Conservation (phyloP, 108 stramenopile genomes). For the Nannochloropsis salina region DNA sequence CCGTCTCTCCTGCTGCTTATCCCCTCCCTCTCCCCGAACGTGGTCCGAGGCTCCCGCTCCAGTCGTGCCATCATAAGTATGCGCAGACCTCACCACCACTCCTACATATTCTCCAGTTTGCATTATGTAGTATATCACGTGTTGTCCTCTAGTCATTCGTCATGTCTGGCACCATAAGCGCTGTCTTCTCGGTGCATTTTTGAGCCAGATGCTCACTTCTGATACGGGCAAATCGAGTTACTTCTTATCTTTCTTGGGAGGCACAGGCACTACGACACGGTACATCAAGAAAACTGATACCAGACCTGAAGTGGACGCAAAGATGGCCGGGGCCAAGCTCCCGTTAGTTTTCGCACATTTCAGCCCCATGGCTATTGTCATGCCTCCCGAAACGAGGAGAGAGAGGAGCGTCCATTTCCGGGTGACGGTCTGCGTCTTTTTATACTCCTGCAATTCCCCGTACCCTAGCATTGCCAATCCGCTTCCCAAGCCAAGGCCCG, state of each 20-base stretch:
- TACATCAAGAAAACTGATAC: not conserved
- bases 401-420: not conserved
- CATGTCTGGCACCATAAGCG: too few relatives aligned
- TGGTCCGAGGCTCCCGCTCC: too few relatives aligned
- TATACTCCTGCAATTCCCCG: not conserved
- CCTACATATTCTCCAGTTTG: too few relatives aligned
- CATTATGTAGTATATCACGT: too few relatives aligned
- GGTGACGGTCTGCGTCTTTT: not conserved
- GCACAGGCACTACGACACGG: conserved; percentile 3
- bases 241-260: conserved; percentile 1
- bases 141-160: too few relatives aligned
- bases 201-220: too few relatives aligned
- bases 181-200: too few relatives aligned
- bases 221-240: not conserved
- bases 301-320: not conserved
- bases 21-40: too few relatives aligned
- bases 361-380: not conserved
- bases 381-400: not conserved
- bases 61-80: too few relatives aligned
- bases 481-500: not conserved
- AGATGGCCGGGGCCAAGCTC: conserved; percentile 8
- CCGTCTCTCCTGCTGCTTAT: too few relatives aligned
- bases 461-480: not conserved
- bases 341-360: not conserved
- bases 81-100: too few relatives aligned